Percentiles rank a stretch among this genome's conserved stretches.
Conservation (phyloP, 495 filamentous ascomycete species). For the Trichoderma erinaceum region DNA sequence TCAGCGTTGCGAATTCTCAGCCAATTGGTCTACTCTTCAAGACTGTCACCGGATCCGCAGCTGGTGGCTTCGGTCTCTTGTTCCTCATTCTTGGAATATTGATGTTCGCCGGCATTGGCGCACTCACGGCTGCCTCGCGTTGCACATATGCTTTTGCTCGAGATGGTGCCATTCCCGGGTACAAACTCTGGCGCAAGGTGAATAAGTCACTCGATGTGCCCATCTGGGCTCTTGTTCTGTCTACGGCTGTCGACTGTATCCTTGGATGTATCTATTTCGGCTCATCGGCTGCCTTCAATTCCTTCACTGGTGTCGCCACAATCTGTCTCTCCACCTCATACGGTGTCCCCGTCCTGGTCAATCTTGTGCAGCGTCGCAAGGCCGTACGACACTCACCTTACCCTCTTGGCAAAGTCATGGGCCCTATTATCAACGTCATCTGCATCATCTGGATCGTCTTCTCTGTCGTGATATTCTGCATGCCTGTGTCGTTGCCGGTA, state of each 20-base stretch:
- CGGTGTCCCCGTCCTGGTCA: conserved; percentile 52
- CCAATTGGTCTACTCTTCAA: conserved; percentile 54
- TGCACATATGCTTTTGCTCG: conserved; percentile 59
- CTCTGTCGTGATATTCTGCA: conserved; percentile 55
- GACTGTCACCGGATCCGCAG: conserved; percentile 50
- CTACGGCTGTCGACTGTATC: conserved; percentile 50
- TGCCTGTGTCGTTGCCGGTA: conserved; percentile 52
- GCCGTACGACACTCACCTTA: conserved; percentile 48
- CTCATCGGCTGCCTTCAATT: conserved; percentile 54
- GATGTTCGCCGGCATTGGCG: conserved; percentile 54
- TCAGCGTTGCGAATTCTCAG: conserved; percentile 50
- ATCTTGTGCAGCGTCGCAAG: conserved; percentile 29
- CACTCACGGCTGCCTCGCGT: conserved; percentile 52
- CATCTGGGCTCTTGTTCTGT: conserved; percentile 52
- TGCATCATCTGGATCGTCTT: conserved; percentile 50
- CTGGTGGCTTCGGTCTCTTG: conserved; percentile 64
- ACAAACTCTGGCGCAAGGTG: conserved; percentile 55
- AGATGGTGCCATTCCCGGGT: conserved; percentile 63
- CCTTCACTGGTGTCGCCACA: conserved; percentile 56
- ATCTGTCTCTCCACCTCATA: conserved; percentile 62
- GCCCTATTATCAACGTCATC: conserved; percentile 47
- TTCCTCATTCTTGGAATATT: conserved; percentile 66
- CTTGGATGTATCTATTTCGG: conserved; percentile 56
- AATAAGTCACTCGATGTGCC: conserved; percentile 45
- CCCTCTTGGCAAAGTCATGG: conserved; percentile 46